phyloP scores from a whole-genome alignment of 257 asterid genomes.

The Apocynum venetum region DNA sequence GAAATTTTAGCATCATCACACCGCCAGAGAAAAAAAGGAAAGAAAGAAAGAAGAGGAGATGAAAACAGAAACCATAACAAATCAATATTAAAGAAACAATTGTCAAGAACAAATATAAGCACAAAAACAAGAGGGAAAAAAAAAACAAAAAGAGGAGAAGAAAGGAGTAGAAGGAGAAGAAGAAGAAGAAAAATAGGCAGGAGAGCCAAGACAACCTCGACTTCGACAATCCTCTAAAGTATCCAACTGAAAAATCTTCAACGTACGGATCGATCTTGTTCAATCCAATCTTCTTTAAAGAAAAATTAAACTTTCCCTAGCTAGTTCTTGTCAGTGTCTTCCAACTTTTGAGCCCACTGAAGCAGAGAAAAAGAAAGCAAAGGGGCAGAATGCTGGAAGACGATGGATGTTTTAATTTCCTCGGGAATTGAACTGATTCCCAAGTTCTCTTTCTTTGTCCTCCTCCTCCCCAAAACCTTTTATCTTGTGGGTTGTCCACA shows the following conservation, averaged over 20 bases:
- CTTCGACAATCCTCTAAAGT: not conserved
- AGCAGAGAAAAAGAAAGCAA: conserved; percentile 19
- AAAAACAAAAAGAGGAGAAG: not conserved
- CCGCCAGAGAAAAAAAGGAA: not conserved
- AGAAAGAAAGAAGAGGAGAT: not conserved
- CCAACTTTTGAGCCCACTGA: conserved; percentile 24
- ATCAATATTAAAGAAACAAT: not conserved
- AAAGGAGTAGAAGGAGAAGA: conserved; percentile 8
- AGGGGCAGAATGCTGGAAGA: conserved; percentile 14
- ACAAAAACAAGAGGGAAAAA: not conserved
- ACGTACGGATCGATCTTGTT: conserved; percentile 11
- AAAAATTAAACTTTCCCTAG: not conserved
- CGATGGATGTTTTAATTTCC: conserved; percentile 18
- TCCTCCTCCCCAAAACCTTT: conserved; percentile 13
- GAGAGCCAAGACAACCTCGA: conserved; percentile 23
- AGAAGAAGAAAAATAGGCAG: conserved; percentile 1
- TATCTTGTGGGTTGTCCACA: conserved; percentile 24
- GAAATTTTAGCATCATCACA: not conserved
- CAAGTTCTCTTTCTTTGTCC: not conserved
- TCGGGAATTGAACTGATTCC: conserved; percentile 49
- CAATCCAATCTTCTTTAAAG: conserved; percentile 10
- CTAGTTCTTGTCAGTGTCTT: conserved; percentile 17
- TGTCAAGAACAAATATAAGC: not conserved
- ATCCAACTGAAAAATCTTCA: conserved; percentile 15
- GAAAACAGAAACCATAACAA: not conserved